Evolutionary conservation across 805 yeast species (phyloP).

Genomic region (Schwanniomyces polymorphus): DNA sequence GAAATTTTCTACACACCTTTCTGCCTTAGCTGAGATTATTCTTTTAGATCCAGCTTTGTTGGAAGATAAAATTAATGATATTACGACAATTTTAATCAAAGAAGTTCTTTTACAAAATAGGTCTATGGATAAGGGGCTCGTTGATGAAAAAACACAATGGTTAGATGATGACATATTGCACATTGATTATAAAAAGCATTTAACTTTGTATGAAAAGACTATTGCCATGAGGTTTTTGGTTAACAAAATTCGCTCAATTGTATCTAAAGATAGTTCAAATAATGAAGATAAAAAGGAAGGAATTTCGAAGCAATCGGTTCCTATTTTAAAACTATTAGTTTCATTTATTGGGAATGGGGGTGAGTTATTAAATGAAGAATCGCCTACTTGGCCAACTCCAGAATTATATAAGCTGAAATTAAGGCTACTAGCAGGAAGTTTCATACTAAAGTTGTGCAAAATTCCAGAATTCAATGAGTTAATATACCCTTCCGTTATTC

Average conservation of each 20-base stretch:
- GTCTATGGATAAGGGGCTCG: constrained; percentile 26
- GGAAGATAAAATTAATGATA: constrained; percentile 54
- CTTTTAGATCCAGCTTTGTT: constrained; percentile 46
- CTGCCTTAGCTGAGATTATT: constrained; percentile 62
- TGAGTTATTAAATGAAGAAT: constrained; percentile 56
- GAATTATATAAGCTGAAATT: constrained; percentile 56
- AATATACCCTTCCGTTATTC: constrained; percentile 52
- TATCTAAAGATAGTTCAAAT: neutral
- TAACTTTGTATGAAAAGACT: constrained; percentile 48
- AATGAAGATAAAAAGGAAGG: constrained; percentile 30
- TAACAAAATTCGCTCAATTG: constrained; percentile 49
- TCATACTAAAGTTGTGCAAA: constrained; percentile 64
- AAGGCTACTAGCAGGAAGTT: constrained; percentile 67
- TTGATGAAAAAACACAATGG: constrained; percentile 39
- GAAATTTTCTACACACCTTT: constrained; percentile 54
- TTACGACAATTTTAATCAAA: constrained; percentile 61
- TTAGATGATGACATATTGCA: constrained; percentile 45
- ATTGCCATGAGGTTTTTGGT: constrained; percentile 55
- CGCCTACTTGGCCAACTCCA: constrained; percentile 61
- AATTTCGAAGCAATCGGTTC: constrained; percentile 49
- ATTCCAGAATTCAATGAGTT: constrained; percentile 49
- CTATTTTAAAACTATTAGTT: constrained; percentile 64
- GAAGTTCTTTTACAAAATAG: constrained; percentile 59
- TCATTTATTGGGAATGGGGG: constrained; percentile 76
- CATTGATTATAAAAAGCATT: constrained; percentile 15